Evolutionary conservation across 257 asterid species (phyloP).

Genomic region (Leptodermis oblonga): DNA sequence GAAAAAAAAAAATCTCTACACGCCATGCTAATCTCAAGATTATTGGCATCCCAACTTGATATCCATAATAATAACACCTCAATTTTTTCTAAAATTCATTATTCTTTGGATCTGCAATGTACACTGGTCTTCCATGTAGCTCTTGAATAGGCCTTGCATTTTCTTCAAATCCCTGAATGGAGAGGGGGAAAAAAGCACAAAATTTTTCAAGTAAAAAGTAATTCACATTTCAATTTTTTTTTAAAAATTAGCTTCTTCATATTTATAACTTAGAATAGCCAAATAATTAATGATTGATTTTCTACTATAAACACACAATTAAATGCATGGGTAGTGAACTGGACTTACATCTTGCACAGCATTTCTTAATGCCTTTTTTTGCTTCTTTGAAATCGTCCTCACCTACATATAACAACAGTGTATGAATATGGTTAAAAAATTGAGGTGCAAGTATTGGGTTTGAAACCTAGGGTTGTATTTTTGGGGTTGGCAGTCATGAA

Average conservation of each 20-base stretch:
- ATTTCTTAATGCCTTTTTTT: slow-evolving; percentile 37
- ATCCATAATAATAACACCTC: too few relatives aligned
- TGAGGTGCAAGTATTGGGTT: too few relatives aligned
- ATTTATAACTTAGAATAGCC: not conserved
- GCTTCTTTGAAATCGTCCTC: slow-evolving; percentile 61
- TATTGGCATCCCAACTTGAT: too few relatives aligned
- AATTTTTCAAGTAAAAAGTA: too few relatives aligned
- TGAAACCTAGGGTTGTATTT: too few relatives aligned
- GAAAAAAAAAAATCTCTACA: too few relatives aligned
- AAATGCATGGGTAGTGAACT: not conserved
- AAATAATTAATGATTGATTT: not conserved
- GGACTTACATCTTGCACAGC: slow-evolving; percentile 71
- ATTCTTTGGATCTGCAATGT: slow-evolving; percentile 9
- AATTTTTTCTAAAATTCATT: too few relatives aligned
- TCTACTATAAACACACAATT: too few relatives aligned
- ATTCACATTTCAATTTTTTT: not conserved
- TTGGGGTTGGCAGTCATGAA: too few relatives aligned
- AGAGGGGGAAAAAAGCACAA: not conserved
- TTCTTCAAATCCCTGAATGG: slow-evolving; percentile 15
- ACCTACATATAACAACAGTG: slow-evolving; percentile 29
- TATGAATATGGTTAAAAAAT: too few relatives aligned
- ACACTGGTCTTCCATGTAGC: slow-evolving; percentile 10
- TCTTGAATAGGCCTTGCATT: slow-evolving; percentile 21
- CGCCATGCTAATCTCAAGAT: too few relatives aligned
- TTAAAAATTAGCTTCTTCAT: too few relatives aligned